phyloP scores from a whole-genome alignment of 1,284 basidiomycete species.

The Anthracocystis walkeri region DNA sequence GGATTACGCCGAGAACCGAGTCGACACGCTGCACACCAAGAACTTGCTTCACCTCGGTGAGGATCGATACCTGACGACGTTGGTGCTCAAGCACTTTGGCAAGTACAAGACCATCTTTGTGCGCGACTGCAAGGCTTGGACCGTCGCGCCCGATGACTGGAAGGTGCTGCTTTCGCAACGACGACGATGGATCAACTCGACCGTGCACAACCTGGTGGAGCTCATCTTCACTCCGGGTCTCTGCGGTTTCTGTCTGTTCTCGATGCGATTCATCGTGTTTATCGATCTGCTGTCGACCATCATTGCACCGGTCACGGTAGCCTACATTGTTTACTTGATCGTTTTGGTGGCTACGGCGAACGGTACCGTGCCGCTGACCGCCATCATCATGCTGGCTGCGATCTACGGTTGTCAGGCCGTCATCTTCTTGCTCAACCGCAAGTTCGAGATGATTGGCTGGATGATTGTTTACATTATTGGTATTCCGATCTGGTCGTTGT shows the following conservation, averaged over 20 bases:
- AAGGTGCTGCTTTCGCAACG: slow-evolving; percentile 94
- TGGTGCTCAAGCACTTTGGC: slow-evolving; percentile 80
- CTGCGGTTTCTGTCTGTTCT: slow-evolving; percentile 91
- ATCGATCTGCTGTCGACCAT: slow-evolving; percentile 84
- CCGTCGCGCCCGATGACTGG: slow-evolving; percentile 78
- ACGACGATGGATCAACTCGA: slow-evolving; percentile 99
- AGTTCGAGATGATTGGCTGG: slow-evolving; percentile 69
- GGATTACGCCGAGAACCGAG: slow-evolving; percentile 94
- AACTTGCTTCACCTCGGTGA: slow-evolving; percentile 96
- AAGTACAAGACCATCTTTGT: slow-evolving; percentile 88
- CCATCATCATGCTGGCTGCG: slow-evolving; percentile 89
- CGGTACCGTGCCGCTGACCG: slow-evolving; percentile 72
- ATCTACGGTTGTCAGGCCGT: slow-evolving; percentile 80
- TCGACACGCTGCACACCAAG: slow-evolving; percentile 90
- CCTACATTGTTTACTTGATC: slow-evolving; percentile 74
- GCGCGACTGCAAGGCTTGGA: slow-evolving; percentile 84
- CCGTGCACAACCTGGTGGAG: slow-evolving; percentile 95
- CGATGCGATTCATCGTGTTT: slow-evolving; percentile 98
- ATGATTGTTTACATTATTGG: slow-evolving; percentile 74
- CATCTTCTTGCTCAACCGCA: slow-evolving; percentile 69
- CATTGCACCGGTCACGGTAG: slow-evolving; percentile 90
- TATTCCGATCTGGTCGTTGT: slow-evolving; percentile 90
- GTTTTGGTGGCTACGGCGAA: slow-evolving; percentile 58
- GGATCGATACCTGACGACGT: slow-evolving; percentile 96
- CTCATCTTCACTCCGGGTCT: slow-evolving; percentile 91